These are phyloP conservation scores for Scleroderma bovista DNA, from an alignment of 768 basidiomycete genomes.

Conservation along the genomic window DNA sequence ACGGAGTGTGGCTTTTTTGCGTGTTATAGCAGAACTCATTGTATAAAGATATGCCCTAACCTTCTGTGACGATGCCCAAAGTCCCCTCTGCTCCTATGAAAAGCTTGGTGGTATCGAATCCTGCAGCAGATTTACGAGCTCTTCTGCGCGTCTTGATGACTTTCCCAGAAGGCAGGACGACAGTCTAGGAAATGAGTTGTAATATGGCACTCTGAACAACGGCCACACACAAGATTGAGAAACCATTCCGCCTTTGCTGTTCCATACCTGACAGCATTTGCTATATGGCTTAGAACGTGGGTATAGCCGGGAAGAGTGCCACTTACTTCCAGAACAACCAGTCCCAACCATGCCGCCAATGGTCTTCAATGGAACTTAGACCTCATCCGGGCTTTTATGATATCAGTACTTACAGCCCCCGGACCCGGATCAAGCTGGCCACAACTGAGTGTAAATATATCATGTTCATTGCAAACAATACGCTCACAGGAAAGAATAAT, in stretches of 20 bases:
- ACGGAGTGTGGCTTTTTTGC: conserved; percentile 62
- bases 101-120: conserved; percentile 81
- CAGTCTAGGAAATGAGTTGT: conserved; percentile 48
- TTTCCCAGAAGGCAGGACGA: conserved; percentile 78
- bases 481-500: conserved; percentile 78
- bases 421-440: conserved; percentile 65
- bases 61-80: conserved; percentile 85
- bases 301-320: not conserved
- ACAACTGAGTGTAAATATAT: not conserved
- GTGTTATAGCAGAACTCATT: not conserved
- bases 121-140: conserved; percentile 80
- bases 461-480: not conserved
- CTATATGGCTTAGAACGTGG: conserved; percentile 27
- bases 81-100: conserved; percentile 92
- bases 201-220: conserved; percentile 1
- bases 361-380: conserved; percentile 38
- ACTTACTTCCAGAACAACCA: conserved; percentile 78
- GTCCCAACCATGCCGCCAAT: conserved; percentile 90
- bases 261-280: conserved; percentile 81
- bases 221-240: conserved; percentile 57
- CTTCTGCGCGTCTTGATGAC: conserved; percentile 81
- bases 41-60: conserved; percentile 23
- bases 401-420: conserved; percentile 46
- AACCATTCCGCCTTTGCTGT: conserved; percentile 89
- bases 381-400: not conserved